These are phyloP conservation scores for Candida namnaoensis DNA, from an alignment of 805 yeast genomes.

Conservation along the genomic window DNA sequence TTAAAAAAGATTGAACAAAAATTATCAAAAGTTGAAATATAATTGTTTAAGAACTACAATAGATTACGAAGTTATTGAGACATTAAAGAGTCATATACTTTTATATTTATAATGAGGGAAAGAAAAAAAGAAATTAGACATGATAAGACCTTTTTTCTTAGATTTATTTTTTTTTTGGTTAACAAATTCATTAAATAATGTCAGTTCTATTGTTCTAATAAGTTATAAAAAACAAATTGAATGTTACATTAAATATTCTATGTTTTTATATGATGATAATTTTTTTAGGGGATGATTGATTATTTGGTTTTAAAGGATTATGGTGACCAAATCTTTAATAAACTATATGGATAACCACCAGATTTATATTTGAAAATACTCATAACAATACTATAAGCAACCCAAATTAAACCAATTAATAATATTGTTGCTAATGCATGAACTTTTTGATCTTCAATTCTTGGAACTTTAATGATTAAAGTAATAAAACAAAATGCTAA, in stretches of 20 bases:
- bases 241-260: too few species aligned
- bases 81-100: neutral
- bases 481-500: constrained; percentile 53
- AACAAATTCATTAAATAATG: too few species aligned
- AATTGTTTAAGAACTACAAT: constrained; percentile 18
- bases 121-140: too few species aligned
- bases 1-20: constrained; percentile 29
- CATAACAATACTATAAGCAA: constrained; percentile 56
- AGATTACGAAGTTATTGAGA: constrained; percentile 2
- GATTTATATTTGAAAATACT: constrained; percentile 63
- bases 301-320: too few species aligned
- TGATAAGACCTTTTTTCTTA: too few species aligned
- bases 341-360: constrained; percentile 66
- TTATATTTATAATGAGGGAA: neutral
- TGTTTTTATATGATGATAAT: too few species aligned
- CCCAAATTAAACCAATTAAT: constrained; percentile 35
- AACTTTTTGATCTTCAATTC: constrained; percentile 32
- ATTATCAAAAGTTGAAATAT: constrained; percentile 5
- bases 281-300: too few species aligned
- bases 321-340: constrained; percentile 32
- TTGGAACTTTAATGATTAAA: constrained; percentile 50
- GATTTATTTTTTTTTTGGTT: too few species aligned
- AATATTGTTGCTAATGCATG: constrained; percentile 40
- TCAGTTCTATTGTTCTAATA: too few species aligned
- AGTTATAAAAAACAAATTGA: too few species aligned